A percentile compares a stretch with the other conserved stretches of the same genome.
Evolutionary conservation across 495 filamentous ascomycete species (phyloP).

Genomic region (Lindgomyces ingoldianus): DNA sequence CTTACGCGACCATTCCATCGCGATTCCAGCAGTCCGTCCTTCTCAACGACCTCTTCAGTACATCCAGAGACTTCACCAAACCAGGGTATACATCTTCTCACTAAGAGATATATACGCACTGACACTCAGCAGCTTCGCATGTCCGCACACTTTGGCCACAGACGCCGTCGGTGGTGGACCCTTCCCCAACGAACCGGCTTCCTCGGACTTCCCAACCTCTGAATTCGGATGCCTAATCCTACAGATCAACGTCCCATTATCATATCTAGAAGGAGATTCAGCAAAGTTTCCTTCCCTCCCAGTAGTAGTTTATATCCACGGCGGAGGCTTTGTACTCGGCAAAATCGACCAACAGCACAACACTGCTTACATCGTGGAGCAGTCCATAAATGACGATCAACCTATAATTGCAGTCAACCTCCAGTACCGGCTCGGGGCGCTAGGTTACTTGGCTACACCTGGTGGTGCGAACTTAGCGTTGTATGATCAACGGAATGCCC

Average conservation of each 20-base stretch:
- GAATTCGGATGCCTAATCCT: constrained; percentile 26
- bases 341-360: constrained; percentile 21
- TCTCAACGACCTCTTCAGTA: constrained; percentile 1
- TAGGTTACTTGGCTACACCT: constrained; percentile 18
- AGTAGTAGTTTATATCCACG: constrained; percentile 26
- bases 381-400: constrained; percentile 19
- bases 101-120: background rate
- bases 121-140: constrained; percentile 10
- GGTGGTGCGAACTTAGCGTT: constrained; percentile 4
- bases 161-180: constrained; percentile 6
- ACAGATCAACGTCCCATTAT: constrained; percentile 19
- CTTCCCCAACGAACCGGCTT: constrained; percentile 6
- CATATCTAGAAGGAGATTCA: constrained; percentile 2
- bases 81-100: constrained; percentile 20
- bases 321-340: constrained; percentile 21
- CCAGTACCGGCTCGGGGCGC: constrained; percentile 28
- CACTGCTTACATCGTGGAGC: constrained; percentile 10
- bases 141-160: background rate
- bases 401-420: constrained; percentile 19
- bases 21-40: constrained; percentile 23
- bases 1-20: constrained; percentile 23
- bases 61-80: constrained; percentile 19
- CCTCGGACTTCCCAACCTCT: background rate
- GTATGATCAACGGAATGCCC: constrained; percentile 23
- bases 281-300: constrained; percentile 2